A percentile compares a stretch with the other conserved stretches of the same genome.
phyloP scores from a whole-genome alignment of 2,329 filamentous ascomycete species.

The Hysterium pulicare region DNA sequence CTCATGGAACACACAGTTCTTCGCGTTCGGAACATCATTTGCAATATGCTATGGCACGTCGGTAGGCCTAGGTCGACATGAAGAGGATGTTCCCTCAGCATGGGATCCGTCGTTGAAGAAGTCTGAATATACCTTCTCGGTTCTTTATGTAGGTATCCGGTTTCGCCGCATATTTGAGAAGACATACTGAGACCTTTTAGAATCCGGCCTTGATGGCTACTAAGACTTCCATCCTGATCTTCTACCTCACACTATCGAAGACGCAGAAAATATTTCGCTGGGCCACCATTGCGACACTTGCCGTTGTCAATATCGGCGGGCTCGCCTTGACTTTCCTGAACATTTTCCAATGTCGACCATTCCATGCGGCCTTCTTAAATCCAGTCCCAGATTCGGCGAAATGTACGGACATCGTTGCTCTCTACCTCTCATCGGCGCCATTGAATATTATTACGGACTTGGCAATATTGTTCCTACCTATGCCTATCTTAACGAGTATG shows the following conservation, averaged over 20 bases:
- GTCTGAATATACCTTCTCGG: slow-evolving; percentile 58
- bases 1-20: slow-evolving; percentile 23
- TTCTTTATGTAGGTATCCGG: slow-evolving; percentile 52
- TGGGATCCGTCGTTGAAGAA: slow-evolving; percentile 54
- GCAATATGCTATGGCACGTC: slow-evolving; percentile 62
- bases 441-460: slow-evolving; percentile 91
- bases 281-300: slow-evolving; percentile 76
- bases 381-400: slow-evolving; percentile 44
- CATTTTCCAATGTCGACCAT: slow-evolving; percentile 78
- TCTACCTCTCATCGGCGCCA: slow-evolving; percentile 72
- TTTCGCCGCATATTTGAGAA: slow-evolving; percentile 4
- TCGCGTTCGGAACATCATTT: slow-evolving; percentile 66
- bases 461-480: slow-evolving; percentile 79
- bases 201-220: slow-evolving; percentile 88
- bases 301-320: slow-evolving; percentile 75
- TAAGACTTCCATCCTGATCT: slow-evolving; percentile 88
- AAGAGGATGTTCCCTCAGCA: slow-evolving; percentile 54
- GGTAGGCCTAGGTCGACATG: slow-evolving; percentile 66
- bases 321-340: slow-evolving; percentile 79
- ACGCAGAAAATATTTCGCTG: slow-evolving; percentile 74
- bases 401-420: slow-evolving; percentile 61
- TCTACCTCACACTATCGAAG: slow-evolving; percentile 80
- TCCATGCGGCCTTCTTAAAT: slow-evolving; percentile 64
- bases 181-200: slow-evolving; percentile 42
- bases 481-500: slow-evolving; percentile 86